Percentiles rank a stretch among this genome's conserved stretches.
Evolutionary conservation across 2,329 filamentous ascomycete species (phyloP).

Genomic region (Colletotrichum tabaci): DNA sequence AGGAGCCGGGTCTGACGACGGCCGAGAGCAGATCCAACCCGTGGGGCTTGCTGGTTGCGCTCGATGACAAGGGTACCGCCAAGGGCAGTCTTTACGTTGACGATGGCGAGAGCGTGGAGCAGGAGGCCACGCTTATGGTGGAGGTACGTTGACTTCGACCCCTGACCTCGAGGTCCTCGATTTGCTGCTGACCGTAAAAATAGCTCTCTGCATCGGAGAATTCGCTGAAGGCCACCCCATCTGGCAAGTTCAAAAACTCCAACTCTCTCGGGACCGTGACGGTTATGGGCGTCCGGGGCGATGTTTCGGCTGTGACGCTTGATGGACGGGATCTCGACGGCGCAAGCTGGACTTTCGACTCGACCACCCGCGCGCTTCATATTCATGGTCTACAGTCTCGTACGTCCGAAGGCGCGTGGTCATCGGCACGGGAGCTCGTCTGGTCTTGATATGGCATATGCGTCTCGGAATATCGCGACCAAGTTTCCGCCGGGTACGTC

Average conservation of each 20-base stretch:
- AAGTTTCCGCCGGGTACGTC: too few species aligned
- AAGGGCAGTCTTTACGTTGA: constrained; percentile 78
- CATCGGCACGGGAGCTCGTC: constrained; percentile 12
- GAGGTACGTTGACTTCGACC: constrained; percentile 51
- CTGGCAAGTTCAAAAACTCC: constrained; percentile 68
- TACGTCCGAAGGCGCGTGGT: constrained; percentile 30
- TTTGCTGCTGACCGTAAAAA: constrained; percentile 4
- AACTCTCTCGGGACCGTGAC: constrained; percentile 75
- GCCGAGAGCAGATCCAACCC: constrained; percentile 72
- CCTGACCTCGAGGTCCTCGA: constrained; percentile 17
- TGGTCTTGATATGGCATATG: constrained; percentile 15
- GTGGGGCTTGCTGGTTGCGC: constrained; percentile 77
- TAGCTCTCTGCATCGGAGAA: constrained; percentile 60
- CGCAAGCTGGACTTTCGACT: constrained; percentile 36
- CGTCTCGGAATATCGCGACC: not conserved
- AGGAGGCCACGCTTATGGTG: constrained; percentile 66
- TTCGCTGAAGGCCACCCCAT: constrained; percentile 62
- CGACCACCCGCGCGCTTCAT: constrained; percentile 9
- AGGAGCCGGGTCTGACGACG: constrained; percentile 79
- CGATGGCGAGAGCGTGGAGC: constrained; percentile 77
- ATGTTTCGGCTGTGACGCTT: constrained; percentile 63
- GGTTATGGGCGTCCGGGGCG: constrained; percentile 67
- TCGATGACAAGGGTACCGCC: constrained; percentile 69
- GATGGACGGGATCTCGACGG: constrained; percentile 62
- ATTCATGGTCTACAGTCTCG: constrained; percentile 6